Evolutionary conservation across 768 basidiomycete species (phyloP), one percentile per base, ranked within the genome.

Genomic region (Lentinula detonsa): DNA sequence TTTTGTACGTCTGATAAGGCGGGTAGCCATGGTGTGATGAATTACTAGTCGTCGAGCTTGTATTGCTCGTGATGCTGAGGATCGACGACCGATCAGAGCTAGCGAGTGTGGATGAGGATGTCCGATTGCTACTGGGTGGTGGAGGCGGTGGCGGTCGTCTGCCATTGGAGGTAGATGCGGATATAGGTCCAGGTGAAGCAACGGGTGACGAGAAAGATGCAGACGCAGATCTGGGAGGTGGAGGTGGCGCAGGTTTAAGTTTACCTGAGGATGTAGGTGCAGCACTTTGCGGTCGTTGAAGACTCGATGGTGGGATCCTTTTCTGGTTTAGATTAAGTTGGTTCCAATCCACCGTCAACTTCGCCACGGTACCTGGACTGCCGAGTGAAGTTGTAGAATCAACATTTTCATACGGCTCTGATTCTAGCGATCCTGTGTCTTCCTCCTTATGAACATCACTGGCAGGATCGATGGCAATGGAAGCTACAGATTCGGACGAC

Each of bases 391-490:
- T 75, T 3, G 78, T 73, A 8, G 86, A 84, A 33, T 56, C 40
- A 18, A 91, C 79, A 39, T 88, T 79, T 68, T 91, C 90, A 65
- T 85, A 91, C 1, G 88, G 90, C 63, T 87, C 88, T 34, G 50
- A 56, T 53, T 80, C 78, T n/a, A 88, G 78, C 65, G 86, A 87
- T 45, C 75, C 73, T 7, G 78, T 74, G 63, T 87, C 86, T 2
- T 70, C 21, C 67, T 67, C 46, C 63, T 74, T 52, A 21, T 66
- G 64, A 49, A 63, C 66, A 5, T 76, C 75, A 18, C 67, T 69
- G 63, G 85, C 85, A 15, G 79, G 68, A 11, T 81, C 78, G 65
- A 74, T 9, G 77, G 76, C 1, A 75, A 76, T 61, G 73, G 34
- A 73, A 16, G 76, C 70, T 61, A 78, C 76, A 34, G 77, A 76